phyloP scores from a whole-genome alignment of 345 rosid species.

The Rhizophora mangle region DNA sequence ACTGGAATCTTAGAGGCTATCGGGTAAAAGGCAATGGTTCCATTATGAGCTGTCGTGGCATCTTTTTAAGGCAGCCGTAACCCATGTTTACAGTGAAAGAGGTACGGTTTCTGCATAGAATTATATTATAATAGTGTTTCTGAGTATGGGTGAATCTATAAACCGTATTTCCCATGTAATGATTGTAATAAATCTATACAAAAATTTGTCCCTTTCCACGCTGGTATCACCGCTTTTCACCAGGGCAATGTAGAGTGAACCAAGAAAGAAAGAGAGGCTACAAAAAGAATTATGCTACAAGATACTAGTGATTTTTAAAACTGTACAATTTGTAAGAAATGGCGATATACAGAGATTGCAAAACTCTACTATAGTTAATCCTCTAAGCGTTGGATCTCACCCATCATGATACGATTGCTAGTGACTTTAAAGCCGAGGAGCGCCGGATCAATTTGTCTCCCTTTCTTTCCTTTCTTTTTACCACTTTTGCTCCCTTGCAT shows the following conservation, averaged over 20 bases:
- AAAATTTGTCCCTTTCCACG: background rate
- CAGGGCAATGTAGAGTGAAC: background rate
- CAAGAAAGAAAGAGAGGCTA: too few species aligned
- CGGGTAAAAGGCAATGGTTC: too few species aligned
- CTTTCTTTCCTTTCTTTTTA: conserved; percentile 33
- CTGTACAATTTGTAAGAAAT: conserved; percentile 29
- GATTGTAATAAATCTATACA: conserved; percentile 21
- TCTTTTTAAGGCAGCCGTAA: too few species aligned
- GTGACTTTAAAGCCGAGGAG: conserved; percentile 32
- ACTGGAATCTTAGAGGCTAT: too few species aligned
- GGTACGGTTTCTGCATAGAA: too few species aligned
- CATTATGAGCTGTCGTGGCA: too few species aligned
- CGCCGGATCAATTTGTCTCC: conserved; percentile 32
- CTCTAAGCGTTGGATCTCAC: conserved; percentile 25
- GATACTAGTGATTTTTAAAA: background rate
- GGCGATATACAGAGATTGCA: conserved; percentile 15
- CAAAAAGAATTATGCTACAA: background rate
- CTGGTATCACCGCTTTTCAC: background rate
- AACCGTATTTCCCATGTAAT: background rate
- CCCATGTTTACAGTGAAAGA: too few species aligned
- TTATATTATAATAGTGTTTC: too few species aligned
- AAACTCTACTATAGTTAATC: conserved; percentile 35
- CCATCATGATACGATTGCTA: conserved; percentile 30
- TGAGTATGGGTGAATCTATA: too few species aligned
- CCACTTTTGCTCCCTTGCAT: conserved; percentile 35